phyloP scores from a whole-genome alignment of 192 early-diverging fungal genomes.

The Entomortierella parvispora region DNA sequence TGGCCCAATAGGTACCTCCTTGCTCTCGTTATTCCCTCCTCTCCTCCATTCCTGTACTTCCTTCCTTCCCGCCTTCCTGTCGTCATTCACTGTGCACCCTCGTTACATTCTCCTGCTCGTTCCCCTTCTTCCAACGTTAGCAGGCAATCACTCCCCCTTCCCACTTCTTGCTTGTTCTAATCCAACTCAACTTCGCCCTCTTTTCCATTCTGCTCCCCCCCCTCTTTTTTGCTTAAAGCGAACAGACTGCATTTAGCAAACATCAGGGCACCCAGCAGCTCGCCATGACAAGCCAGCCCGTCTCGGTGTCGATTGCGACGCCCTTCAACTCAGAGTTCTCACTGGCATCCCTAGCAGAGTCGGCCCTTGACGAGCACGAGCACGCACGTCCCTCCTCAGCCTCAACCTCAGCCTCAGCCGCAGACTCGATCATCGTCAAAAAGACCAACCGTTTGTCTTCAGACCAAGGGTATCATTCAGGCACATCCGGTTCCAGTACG shows the following conservation, averaged over 20 bases:
- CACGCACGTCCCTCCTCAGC: not conserved
- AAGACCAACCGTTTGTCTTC: not conserved
- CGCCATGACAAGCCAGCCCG: constrained; percentile 12
- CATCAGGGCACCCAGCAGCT: not conserved
- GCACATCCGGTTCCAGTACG: not conserved
- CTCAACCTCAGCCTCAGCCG: constrained; percentile 11
- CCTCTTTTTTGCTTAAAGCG: not conserved
- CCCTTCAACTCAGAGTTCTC: not conserved
- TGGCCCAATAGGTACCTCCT: too few species aligned
- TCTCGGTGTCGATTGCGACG: constrained; percentile 16
- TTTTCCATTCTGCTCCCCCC: not conserved
- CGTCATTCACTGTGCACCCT: too few species aligned
- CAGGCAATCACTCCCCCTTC: too few species aligned
- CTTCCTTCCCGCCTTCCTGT: not conserved
- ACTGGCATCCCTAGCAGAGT: too few species aligned
- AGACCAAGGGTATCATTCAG: constrained; percentile 16
- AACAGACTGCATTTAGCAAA: not conserved
- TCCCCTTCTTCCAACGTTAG: too few species aligned
- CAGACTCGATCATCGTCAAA: not conserved
- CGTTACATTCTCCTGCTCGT: too few species aligned
- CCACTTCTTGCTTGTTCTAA: not conserved
- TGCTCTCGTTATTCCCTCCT: not conserved
- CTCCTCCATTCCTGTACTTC: not conserved
- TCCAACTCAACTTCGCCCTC: not conserved
- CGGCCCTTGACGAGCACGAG: too few species aligned